Conservation (phyloP, 176 grass and related monocot species). For the Coix lacrymajobi region DNA sequence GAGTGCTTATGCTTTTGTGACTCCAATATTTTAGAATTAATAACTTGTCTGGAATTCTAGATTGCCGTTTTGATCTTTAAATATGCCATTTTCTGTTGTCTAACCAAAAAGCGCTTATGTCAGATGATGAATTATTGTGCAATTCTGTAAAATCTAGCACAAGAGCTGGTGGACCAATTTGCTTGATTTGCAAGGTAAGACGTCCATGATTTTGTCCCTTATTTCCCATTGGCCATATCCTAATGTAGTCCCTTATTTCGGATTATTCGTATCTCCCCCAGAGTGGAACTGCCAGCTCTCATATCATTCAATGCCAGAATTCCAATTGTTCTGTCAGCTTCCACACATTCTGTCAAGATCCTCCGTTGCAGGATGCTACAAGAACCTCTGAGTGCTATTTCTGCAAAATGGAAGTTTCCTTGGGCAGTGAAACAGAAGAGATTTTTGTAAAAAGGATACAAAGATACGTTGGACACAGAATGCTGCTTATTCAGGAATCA, state of each 20-base stretch:
- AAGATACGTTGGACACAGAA: conserved; percentile 50
- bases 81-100: background rate
- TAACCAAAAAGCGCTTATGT: conserved; percentile 1
- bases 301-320: conserved; percentile 47
- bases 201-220: background rate
- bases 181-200: conserved; percentile 52
- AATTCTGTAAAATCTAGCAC: conserved; percentile 27
- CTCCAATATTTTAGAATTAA: background rate
- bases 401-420: conserved; percentile 18
- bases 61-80: conserved; percentile 13
- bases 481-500: conserved; percentile 27
- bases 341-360: conserved; percentile 51
- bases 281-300: conserved; percentile 40
- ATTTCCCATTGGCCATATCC: background rate
- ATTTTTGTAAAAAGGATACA: conserved; percentile 42
- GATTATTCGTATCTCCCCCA: conserved; percentile 8
- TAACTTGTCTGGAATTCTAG: background rate
- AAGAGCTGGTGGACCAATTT: conserved; percentile 28
- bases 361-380: conserved; percentile 30
- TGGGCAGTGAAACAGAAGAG: background rate
- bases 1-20: background rate
- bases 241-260: background rate
- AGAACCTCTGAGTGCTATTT: conserved; percentile 31
- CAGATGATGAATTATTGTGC: conserved; percentile 41
- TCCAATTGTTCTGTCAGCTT: conserved; percentile 33